phyloP scores from a whole-genome alignment of 805 yeast genomes.

The Hermanozyma aechmeae region DNA sequence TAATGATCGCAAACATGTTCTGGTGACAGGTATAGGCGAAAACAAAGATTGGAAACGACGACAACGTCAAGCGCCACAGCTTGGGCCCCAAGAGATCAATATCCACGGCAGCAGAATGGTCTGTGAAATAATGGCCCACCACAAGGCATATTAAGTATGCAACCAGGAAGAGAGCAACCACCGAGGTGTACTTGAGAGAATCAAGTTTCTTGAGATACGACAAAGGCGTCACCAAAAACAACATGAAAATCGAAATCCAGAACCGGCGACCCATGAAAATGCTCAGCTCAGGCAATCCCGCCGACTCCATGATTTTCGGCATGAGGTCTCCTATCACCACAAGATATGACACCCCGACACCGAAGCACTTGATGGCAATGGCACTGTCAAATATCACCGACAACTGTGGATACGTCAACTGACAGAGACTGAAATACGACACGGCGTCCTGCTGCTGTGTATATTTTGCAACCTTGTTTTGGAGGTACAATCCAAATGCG shows the following conservation, averaged over 20 bases:
- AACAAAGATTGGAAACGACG: conserved; percentile 65
- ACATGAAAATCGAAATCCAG: conserved; percentile 45
- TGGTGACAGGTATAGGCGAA: conserved; percentile 81
- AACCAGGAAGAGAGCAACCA: conserved; percentile 61
- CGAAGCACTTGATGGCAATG: conserved; percentile 71
- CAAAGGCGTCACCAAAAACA: conserved; percentile 51
- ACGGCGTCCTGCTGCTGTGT: conserved; percentile 34
- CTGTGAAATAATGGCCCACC: conserved; percentile 34
- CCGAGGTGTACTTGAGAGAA: conserved; percentile 58
- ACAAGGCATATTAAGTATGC: conserved; percentile 52
- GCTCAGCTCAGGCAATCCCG: conserved; percentile 16
- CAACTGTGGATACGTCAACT: conserved; percentile 60
- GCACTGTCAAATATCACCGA: conserved; percentile 66
- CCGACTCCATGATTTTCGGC: conserved; percentile 44
- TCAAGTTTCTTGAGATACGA: conserved; percentile 55
- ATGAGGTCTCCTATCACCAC: conserved; percentile 71
- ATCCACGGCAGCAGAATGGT: conserved; percentile 12
- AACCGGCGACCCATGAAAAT: conserved; percentile 31
- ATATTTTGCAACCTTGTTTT: conserved; percentile 50
- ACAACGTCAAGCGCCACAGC: conserved; percentile 30
- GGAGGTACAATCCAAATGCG: conserved; percentile 57
- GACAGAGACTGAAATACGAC: conserved; percentile 36
- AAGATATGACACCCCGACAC: conserved; percentile 63
- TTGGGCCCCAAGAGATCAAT: conserved; percentile 31
- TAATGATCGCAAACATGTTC: conserved; percentile 67